These are phyloP conservation scores for Zalaria obscura DNA, from an alignment of 2,329 filamentous ascomycete species.

Conservation along the genomic window DNA sequence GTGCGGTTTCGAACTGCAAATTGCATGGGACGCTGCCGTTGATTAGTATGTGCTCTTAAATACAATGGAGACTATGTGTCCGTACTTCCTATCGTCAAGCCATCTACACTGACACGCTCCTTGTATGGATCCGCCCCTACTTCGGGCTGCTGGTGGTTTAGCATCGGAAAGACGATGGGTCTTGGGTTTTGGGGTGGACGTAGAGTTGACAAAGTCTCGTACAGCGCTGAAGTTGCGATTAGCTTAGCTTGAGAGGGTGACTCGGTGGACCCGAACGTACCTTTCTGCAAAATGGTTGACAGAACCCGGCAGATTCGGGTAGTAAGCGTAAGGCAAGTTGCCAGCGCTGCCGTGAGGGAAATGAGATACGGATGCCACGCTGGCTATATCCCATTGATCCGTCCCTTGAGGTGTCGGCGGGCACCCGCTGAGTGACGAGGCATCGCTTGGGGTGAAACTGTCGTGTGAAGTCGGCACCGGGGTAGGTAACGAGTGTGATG, in stretches of 20 bases:
- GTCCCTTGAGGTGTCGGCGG: neutral
- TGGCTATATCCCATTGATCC: neutral
- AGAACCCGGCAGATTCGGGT: neutral
- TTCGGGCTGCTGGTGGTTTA: neutral
- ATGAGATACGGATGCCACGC: too few relatives aligned
- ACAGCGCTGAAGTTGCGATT: neutral
- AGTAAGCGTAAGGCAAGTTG: too few relatives aligned
- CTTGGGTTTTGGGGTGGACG: neutral
- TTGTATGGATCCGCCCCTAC: neutral
- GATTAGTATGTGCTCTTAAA: neutral
- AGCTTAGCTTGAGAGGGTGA: neutral
- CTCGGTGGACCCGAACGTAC: neutral
- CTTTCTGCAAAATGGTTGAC: neutral
- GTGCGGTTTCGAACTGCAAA: conserved; percentile 27
- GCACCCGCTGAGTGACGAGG: neutral
- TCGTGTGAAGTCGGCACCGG: neutral
- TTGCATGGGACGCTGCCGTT: conserved; percentile 5
- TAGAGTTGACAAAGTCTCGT: neutral
- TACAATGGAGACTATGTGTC: neutral
- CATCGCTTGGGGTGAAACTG: neutral
- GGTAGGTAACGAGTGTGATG: neutral
- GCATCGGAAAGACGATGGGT: neutral
- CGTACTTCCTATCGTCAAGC: neutral
- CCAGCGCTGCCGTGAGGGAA: too few relatives aligned
- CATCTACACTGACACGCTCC: neutral